Evolutionary conservation across 495 filamentous ascomycete genomes (phyloP), one percentile per base, ranked within the genome.

Genomic region (Parachaetomium inaequale): DNA sequence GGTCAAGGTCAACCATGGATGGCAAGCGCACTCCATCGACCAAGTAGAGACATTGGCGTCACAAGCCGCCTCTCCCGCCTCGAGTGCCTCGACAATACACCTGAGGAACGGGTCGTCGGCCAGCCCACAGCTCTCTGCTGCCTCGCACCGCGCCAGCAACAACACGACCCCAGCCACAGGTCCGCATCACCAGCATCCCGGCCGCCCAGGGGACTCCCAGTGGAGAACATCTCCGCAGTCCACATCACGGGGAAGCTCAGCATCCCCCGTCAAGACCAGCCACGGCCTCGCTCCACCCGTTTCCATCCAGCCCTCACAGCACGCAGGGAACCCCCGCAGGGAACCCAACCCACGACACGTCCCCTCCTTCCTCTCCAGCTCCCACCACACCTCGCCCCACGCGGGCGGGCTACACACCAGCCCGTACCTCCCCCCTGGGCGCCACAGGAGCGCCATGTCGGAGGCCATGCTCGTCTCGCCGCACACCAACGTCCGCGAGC

Each of bases 1-100:
- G 78, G 83, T 93, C 66, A 96, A 96, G 72, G 87, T 97, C 42
- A 87, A 93, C 74, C 86, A 94, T 71, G 90, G 88, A 54, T 91
- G 90, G 82, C 86, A 93, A 75, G 81, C 83, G 14, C 84, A 84
- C 62, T 82, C 80, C 29, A 80, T 89, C 57, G 83, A 85, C 50
- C 85, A 93, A 62, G 78, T 89, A n/a, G 87, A 92, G 68, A 78
- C 84, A 15, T 76, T 88, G 26, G 80, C 87, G 23, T 85, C 87
- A 4, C 85, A 87, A 58, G 81, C 78, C 42, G 78, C 72, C 32
- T 85, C 84, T 7, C 83, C 86, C 2, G 75, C 78, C n/a, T 84
- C 82, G 10, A 82, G 79, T 47, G 75, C 68, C 3, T 82, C 82
- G 17, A 81, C 81, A 1, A 68, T 83, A 40, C 77, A 82, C 60